Percentiles rank a stretch among this genome's conserved stretches.
Conservation (phyloP, 192 early-diverging fungal genomes). For the Phlyctochytrium planicorne region DNA sequence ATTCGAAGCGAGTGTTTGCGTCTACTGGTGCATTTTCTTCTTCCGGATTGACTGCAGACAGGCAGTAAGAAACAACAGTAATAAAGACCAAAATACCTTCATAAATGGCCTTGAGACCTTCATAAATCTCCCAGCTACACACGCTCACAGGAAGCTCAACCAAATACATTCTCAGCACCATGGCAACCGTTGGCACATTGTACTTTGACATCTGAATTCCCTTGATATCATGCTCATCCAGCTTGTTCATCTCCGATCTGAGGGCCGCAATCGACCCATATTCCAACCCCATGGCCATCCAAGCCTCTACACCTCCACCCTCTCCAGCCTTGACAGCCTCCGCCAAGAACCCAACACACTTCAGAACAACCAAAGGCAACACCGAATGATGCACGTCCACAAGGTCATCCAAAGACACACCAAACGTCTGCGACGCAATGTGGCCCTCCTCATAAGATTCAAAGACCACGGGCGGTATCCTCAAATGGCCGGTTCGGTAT, state of each 20-base stretch:
- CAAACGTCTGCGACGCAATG: constrained; percentile 31
- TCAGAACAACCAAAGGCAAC: constrained; percentile 31
- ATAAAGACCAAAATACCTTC: not conserved
- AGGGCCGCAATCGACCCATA: constrained; percentile 35
- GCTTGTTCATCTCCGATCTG: constrained; percentile 30
- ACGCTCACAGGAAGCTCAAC: constrained; percentile 30
- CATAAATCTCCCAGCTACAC: constrained; percentile 27
- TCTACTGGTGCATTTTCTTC: not conserved
- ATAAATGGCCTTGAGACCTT: constrained; percentile 30
- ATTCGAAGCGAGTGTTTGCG: constrained; percentile 31
- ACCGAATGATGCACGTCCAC: constrained; percentile 9
- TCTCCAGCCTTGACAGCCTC: constrained; percentile 16
- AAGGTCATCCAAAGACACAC: constrained; percentile 29
- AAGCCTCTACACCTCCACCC: constrained; percentile 23
- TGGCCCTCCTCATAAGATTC: constrained; percentile 4
- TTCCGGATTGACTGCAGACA: not conserved
- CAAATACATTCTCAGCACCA: constrained; percentile 36
- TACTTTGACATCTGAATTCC: not conserved
- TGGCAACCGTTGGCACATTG: constrained; percentile 22
- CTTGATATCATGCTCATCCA: not conserved
- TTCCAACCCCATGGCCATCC: constrained; percentile 28
- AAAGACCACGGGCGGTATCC: constrained; percentile 22
- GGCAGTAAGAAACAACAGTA: not conserved
- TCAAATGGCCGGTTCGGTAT: constrained; percentile 30
- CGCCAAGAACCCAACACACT: constrained; percentile 25